phyloP scores from a whole-genome alignment of 2,329 filamentous ascomycete genomes.

The Arthrobotrys pseudoclavata region DNA sequence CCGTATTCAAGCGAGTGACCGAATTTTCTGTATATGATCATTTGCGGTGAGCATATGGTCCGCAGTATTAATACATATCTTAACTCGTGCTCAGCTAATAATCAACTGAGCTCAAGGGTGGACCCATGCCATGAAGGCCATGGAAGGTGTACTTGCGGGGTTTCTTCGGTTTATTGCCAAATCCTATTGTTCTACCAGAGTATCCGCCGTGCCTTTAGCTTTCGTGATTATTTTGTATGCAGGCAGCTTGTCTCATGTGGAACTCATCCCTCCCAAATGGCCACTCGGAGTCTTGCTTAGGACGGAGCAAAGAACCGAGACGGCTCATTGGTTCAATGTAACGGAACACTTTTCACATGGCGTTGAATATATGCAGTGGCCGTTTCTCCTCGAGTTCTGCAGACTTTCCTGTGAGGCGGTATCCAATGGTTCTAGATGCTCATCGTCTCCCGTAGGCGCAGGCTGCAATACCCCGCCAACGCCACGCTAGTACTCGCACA shows the following conservation, averaged over 20 bases:
- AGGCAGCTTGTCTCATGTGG: not conserved
- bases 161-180: not conserved
- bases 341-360: not conserved
- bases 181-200: not conserved
- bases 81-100: not conserved
- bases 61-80: no score
- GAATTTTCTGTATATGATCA: not conserved
- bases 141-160: not conserved
- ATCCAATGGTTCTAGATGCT: not conserved
- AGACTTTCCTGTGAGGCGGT: not conserved
- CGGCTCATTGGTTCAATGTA: not conserved
- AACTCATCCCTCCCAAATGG: not conserved
- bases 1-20: not conserved
- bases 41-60: not conserved
- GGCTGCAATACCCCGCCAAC: not conserved
- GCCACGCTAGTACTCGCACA: not conserved
- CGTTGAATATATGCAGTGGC: not conserved
- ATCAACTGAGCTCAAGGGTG: not conserved
- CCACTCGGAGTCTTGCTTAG: not conserved
- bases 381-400: constrained; percentile 6
- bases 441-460: not conserved
- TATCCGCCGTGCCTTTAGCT: not conserved
- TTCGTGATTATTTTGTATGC: not conserved
- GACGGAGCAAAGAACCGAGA: not conserved
- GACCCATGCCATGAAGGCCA: not conserved